Evolutionary conservation across 768 basidiomycete genomes (phyloP).

Genomic region (Pulveroboletus sp.): DNA sequence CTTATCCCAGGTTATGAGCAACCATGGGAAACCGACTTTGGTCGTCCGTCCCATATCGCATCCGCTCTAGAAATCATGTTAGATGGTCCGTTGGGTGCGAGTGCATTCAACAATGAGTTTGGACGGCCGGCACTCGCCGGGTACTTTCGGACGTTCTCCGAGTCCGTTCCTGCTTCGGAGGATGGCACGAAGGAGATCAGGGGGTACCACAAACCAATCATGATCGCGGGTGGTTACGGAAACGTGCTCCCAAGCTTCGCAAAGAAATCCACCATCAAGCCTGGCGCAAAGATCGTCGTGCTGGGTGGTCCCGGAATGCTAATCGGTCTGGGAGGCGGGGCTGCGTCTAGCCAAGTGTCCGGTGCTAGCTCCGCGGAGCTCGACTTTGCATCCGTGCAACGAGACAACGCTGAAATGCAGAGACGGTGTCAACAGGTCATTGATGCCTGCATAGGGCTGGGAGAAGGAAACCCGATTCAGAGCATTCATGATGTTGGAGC

Average conservation of each 20-base stretch:
- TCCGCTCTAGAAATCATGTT: constrained; percentile 96
- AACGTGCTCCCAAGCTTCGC: constrained; percentile 86
- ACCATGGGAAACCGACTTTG: constrained; percentile 96
- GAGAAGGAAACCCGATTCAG: constrained; percentile 71
- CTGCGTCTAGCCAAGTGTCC: constrained; percentile 89
- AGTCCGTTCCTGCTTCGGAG: constrained; percentile 56
- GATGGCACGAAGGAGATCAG: constrained; percentile 61
- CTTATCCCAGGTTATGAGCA: constrained; percentile 87
- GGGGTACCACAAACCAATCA: constrained; percentile 99
- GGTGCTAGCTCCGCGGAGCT: constrained; percentile 89
- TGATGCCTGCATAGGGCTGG: constrained; percentile 73
- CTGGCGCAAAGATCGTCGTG: constrained; percentile 86
- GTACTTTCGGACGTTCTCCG: constrained; percentile 93
- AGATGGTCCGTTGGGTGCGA: constrained; percentile 90
- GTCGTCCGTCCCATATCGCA: constrained; percentile 86
- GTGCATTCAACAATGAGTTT: constrained; percentile 98
- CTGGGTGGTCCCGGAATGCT: constrained; percentile 94
- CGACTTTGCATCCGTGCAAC: constrained; percentile 96
- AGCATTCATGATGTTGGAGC: constrained; percentile 99
- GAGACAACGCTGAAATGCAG: constrained; percentile 99
- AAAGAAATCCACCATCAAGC: constrained; percentile 67
- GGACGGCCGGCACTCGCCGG: constrained; percentile 89
- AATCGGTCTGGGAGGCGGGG: constrained; percentile 95
- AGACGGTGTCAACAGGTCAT: constrained; percentile 96
- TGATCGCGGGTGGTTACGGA: constrained; percentile 97